Evolutionary conservation across 2,329 filamentous ascomycete species (phyloP).

Genomic region (Aspergillaceae sp.): DNA sequence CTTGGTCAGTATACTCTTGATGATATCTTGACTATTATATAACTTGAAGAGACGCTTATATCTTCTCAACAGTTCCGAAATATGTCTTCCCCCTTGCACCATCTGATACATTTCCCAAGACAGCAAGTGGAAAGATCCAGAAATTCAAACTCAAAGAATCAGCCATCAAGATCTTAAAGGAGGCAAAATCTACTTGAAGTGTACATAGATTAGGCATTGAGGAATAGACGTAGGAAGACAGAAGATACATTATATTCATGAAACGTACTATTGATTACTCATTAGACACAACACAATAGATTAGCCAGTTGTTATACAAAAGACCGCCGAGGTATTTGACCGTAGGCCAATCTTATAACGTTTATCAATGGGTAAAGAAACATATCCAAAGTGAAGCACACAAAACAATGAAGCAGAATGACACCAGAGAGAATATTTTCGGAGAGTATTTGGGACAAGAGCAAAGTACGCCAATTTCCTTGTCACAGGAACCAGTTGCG

Average conservation of each 20-base stretch:
- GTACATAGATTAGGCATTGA: not conserved
- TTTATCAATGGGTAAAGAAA: too few relatives aligned
- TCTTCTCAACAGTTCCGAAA: slow-evolving; percentile 55
- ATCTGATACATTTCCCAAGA: slow-evolving; percentile 73
- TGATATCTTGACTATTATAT: too few relatives aligned
- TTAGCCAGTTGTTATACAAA: too few relatives aligned
- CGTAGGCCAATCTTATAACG: too few relatives aligned
- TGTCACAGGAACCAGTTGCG: slow-evolving; percentile 15
- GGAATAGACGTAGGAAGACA: not conserved
- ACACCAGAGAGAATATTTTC: not conserved
- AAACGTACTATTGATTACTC: not conserved
- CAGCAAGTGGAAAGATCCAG: slow-evolving; percentile 92
- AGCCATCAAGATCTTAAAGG: slow-evolving; percentile 44
- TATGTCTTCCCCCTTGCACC: slow-evolving; percentile 69
- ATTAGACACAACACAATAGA: not conserved
- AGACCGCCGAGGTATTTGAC: too few relatives aligned
- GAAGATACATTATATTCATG: not conserved
- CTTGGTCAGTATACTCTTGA: slow-evolving; percentile 39
- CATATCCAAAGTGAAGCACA: not conserved
- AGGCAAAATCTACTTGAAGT: slow-evolving; percentile 7
- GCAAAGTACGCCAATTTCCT: slow-evolving; percentile 15
- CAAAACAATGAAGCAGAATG: not conserved
- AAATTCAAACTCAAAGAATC: slow-evolving; percentile 76
- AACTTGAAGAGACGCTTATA: not conserved
- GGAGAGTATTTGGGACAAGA: not conserved